Base-by-base conservation (phyloP, 1,139 yeast genomes). In the Magnusiomyces suaveolens region DNA sequence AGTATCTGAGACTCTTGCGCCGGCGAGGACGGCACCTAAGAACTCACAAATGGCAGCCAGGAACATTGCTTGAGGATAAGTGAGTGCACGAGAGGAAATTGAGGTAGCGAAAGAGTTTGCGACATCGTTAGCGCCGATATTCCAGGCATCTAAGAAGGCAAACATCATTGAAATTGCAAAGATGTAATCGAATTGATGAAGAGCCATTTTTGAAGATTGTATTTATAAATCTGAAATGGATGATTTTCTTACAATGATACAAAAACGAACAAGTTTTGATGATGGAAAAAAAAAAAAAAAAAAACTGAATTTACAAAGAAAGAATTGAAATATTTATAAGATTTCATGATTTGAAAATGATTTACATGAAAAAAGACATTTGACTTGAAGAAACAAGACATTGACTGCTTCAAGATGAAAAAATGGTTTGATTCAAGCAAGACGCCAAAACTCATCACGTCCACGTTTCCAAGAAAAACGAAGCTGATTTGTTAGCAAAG, bases 111-210 rank as follows among this genome's bases (percentile, higher is more conserved):
- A 84, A 2, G 92, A 84, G 72, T 85, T 84, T 43, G 92, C 86
- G 57, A 84, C 89, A 74, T 84, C 92, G 65, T 85, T 84, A 47
- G 92, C 94, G 54, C 94, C 94, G 63, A 83, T 84, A 66, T 83
- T 83, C 78, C 82, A 84, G n/a, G 90, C 90, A 69, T 60, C 89
- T 63, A 83, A 73, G 73, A 83, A 82, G 60, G 88, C 89, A 70
- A 84, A 83, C 58, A 83, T 70, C 78, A 83, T 78, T 52, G 81
- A 80, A 39, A 63, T 61, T 53, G 69, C 69, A 53, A 66, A 64
- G 54, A 66, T 53, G 52, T 62, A 64, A 57, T 61, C 66, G 52
- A 62, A 64, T 54, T 64, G 66, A 47, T 59, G 64, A 32, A 64
- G 60, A 20, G 60, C 58, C 59, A 59, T 60, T 20, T 26, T 55